Evolutionary conservation across 2,329 filamentous ascomycete genomes (phyloP), one percentile per base, ranked within the genome.

Genomic region (Pseudocercospora musae): DNA sequence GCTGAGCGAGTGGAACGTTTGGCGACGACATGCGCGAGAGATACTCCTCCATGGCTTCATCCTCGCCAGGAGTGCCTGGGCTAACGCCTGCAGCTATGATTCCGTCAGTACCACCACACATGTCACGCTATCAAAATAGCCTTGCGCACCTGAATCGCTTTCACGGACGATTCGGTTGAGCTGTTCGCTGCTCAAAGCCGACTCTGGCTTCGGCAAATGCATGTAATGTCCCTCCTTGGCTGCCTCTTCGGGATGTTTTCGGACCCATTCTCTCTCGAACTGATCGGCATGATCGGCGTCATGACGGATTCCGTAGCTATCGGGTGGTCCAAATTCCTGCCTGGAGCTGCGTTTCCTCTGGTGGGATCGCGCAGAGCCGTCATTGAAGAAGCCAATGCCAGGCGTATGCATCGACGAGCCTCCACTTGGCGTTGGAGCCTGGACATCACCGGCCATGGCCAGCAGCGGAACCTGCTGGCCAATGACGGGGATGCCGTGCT

Each of bases 401-500:
- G 78, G 70, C 44, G 75, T 66, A 61, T 73, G 79, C 53, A 75
- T 71, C 57, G 76, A 69, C 15, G 73, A 71, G 62, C 77, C 80
- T 8, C 88, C 89, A 2, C 87, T 85, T 1, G 93, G 92, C 1
- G 93, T 95, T 2, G 95, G 95, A 13, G 95, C 95, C 79, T 99
- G 95, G 9, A 98, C 95, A 74, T 98, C 94, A 65, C 95, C 95
- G 48, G 95, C 91, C 74, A 95, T 87, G 58, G 89, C 90, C 74
- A 95, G 89, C 91, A 99, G 95, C 55, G 95, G 95, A 42, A 99
- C 94, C 73, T 93, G 89, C 72, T 91, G 87, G 53, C 94, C 94
- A 69, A 97, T 95, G 74, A 96, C 91, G 1, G 93, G 93, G 70
- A 97, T 96, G 21, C 93, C 94, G 59, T 92, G 88, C 67, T 95